phyloP scores from a whole-genome alignment of 2,329 filamentous ascomycete species.

The Epichloe uncinata region DNA sequence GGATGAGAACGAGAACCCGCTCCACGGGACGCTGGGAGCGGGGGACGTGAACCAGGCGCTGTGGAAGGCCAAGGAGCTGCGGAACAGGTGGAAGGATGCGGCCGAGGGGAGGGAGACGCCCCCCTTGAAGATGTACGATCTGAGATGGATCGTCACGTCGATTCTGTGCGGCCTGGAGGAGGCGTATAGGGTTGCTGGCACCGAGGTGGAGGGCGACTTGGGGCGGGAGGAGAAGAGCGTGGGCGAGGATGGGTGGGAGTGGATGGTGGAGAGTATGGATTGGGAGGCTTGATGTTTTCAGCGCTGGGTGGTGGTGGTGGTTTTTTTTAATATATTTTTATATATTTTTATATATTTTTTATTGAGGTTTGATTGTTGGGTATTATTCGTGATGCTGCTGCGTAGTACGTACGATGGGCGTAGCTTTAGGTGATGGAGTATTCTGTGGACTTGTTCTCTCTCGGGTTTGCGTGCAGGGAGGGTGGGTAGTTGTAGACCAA shows the following conservation, averaged over 20 bases:
- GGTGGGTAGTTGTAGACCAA: no score
- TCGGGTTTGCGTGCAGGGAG: no score
- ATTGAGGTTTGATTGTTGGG: background rate
- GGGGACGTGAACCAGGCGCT: conserved; percentile 43
- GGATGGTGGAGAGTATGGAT: conserved; percentile 28
- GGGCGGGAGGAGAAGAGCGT: conserved; percentile 23
- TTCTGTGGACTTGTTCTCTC: no score
- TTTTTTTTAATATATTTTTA: background rate
- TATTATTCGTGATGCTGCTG: background rate
- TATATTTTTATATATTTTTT: background rate
- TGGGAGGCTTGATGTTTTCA: conserved; percentile 17
- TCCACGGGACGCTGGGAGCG: conserved; percentile 40
- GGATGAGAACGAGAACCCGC: conserved; percentile 40
- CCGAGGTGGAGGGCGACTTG: conserved; percentile 29
- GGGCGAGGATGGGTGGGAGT: conserved; percentile 21
- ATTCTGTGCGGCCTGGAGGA: conserved; percentile 47
- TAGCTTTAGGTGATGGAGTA: no score
- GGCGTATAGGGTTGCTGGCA: conserved; percentile 38
- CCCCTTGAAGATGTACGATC: conserved; percentile 44
- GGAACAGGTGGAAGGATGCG: conserved; percentile 61
- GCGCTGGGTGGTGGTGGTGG: background rate
- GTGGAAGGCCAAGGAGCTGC: conserved; percentile 52
- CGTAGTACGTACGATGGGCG: background rate
- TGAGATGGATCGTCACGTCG: conserved; percentile 43
- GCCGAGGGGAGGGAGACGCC: conserved; percentile 30